Percentiles rank a stretch among this genome's conserved stretches.
Conservation (phyloP, 148 eudicot genomes). For the Suaeda aralocaspica region DNA sequence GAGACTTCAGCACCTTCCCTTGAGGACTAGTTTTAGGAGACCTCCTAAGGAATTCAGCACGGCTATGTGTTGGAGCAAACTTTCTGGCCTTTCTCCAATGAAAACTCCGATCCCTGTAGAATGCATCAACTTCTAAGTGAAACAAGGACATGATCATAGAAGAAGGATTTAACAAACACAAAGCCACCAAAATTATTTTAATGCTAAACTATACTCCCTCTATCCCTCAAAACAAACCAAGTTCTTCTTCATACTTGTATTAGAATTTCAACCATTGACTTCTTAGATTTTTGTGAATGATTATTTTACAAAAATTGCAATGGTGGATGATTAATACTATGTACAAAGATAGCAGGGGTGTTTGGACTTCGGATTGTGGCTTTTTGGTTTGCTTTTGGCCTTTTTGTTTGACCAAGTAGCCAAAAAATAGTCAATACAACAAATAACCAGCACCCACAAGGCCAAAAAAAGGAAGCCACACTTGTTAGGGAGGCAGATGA, state of each 20-base stretch:
- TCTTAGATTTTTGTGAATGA: not conserved
- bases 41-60: slow-evolving; percentile 30
- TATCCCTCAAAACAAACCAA: not conserved
- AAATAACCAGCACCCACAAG: too few species aligned
- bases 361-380: too few species aligned
- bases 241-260: not conserved
- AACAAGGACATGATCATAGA: not conserved
- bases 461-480: not conserved
- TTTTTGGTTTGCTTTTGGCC: too few species aligned
- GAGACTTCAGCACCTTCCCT: slow-evolving; percentile 18
- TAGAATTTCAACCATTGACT: not conserved
- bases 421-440: too few species aligned
- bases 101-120: slow-evolving; percentile 8
- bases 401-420: too few species aligned
- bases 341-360: too few species aligned
- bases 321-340: not conserved
- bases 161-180: not conserved
- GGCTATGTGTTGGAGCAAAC: slow-evolving; percentile 18
- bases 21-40: slow-evolving; percentile 23
- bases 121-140: not conserved
- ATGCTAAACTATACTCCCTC: not conserved
- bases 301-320: too few species aligned
- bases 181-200: not conserved
- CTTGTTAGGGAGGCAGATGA: not conserved
- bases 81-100: slow-evolving; percentile 19